A percentile compares a stretch with the other conserved stretches of the same genome.
These are phyloP conservation scores for Psidium guajava DNA, from an alignment of 345 rosid species.

Conservation along the genomic window DNA sequence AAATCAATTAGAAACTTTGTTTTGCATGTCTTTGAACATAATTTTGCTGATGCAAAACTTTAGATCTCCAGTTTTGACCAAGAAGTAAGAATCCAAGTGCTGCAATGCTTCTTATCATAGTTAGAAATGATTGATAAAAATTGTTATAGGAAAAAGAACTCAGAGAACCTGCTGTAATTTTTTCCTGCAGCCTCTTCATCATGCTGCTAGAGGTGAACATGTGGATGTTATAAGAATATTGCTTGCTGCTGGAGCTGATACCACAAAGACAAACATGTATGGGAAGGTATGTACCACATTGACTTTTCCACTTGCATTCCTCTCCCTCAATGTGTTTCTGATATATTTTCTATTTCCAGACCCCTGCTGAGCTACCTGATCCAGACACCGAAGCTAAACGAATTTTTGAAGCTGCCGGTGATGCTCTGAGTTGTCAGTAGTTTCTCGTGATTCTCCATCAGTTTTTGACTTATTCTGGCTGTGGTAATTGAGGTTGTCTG, in stretches of 20 bases:
- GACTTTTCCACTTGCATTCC: not conserved
- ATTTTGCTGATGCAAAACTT: not conserved
- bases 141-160: not conserved
- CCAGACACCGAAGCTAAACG: slow-evolving; percentile 3
- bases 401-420: slow-evolving; percentile 1
- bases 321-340: not conserved
- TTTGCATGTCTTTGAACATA: not conserved
- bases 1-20: not conserved
- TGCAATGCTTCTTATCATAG: not conserved
- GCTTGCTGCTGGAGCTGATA: slow-evolving; percentile 62
- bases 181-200: slow-evolving; percentile 74
- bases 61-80: not conserved
- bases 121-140: not conserved
- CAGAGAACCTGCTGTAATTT: not conserved
- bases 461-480: not conserved
- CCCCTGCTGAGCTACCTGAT: slow-evolving; percentile 8
- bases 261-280: slow-evolving; percentile 33
- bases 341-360: not conserved
- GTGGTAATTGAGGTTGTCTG: not conserved
- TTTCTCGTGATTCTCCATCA: not conserved
- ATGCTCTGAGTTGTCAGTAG: slow-evolving; percentile 2
- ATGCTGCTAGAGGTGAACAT: slow-evolving; percentile 93
- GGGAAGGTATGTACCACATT: slow-evolving; percentile 50
- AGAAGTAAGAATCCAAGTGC: not conserved
- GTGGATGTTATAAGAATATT: slow-evolving; percentile 52